Conservation (phyloP, 129 eudicot species). For the Erigeron canadensis region DNA sequence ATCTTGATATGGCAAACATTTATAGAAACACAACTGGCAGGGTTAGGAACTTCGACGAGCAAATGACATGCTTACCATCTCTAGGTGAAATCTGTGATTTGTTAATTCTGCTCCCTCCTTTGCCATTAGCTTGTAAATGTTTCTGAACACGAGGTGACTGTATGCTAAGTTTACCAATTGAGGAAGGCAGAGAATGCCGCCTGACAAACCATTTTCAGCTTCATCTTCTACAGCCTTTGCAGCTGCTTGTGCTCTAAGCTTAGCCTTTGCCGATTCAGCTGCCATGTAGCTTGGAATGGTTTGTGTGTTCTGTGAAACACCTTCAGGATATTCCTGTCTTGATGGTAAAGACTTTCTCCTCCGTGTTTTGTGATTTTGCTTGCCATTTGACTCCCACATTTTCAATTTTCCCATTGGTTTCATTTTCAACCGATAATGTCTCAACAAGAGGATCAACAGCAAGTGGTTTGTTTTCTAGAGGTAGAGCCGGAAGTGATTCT, state of each 20-base stretch:
- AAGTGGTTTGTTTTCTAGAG: conserved; percentile 42
- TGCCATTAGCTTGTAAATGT: conserved; percentile 64
- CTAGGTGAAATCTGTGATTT: conserved; percentile 44
- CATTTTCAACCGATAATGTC: conserved; percentile 26
- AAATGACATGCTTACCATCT: conserved; percentile 50
- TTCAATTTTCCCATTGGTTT: conserved; percentile 35
- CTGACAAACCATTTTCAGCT: conserved; percentile 57
- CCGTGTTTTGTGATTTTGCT: conserved; percentile 62
- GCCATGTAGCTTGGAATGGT: conserved; percentile 87
- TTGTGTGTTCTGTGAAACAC: conserved; percentile 51
- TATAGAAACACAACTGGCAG: neutral
- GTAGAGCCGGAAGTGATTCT: conserved; percentile 37
- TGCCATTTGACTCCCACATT: conserved; percentile 43
- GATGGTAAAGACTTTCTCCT: conserved; percentile 71
- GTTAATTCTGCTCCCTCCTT: conserved; percentile 55
- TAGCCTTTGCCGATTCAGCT: conserved; percentile 87
- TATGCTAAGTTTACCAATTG: conserved; percentile 55
- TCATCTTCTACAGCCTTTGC: conserved; percentile 59
- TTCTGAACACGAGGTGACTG: conserved; percentile 77
- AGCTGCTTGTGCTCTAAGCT: conserved; percentile 72
- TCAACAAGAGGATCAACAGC: conserved; percentile 41
- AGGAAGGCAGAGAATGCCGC: conserved; percentile 75
- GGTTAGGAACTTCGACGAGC: neutral
- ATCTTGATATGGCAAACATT: neutral
- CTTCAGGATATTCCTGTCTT: conserved; percentile 60